Percentiles rank a stretch among this genome's conserved stretches.
Evolutionary conservation across 2,329 filamentous ascomycete genomes (phyloP).

Genomic region (Penicillium sclerotiorum): DNA sequence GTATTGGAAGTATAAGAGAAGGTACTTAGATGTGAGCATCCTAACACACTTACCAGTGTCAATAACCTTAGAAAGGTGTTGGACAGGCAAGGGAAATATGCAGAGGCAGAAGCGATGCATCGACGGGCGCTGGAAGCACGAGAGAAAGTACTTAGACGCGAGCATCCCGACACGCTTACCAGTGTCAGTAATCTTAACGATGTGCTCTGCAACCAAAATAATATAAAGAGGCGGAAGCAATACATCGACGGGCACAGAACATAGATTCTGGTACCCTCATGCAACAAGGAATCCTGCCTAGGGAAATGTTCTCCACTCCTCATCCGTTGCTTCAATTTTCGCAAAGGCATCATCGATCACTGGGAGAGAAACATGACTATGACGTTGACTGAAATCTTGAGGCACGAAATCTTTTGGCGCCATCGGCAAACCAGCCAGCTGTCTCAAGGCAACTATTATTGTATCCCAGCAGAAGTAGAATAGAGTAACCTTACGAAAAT

Average conservation of each 20-base stretch:
- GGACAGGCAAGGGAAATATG: slow-evolving; percentile 13
- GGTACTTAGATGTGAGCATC: background rate
- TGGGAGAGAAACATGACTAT: too few relatives aligned
- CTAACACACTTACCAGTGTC: too few relatives aligned
- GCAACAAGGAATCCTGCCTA: background rate
- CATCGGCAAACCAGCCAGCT: too few relatives aligned
- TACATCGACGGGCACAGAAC: background rate
- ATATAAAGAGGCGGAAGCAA: background rate
- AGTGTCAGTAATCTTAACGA: slow-evolving; percentile 8
- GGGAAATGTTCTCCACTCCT: background rate
- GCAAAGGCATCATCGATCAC: too few relatives aligned
- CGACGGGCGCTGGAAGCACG: too few relatives aligned
- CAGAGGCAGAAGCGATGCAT: slow-evolving; percentile 24
- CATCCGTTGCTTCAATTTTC: too few relatives aligned
- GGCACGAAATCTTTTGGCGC: too few relatives aligned
- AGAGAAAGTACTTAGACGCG: slow-evolving; percentile 6
- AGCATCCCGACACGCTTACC: slow-evolving; percentile 14
- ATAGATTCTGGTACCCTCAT: background rate
- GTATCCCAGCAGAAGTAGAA: too few relatives aligned
- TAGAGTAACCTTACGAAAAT: too few relatives aligned
- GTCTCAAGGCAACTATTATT: too few relatives aligned
- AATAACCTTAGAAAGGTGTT: slow-evolving; percentile 9
- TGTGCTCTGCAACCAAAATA: slow-evolving; percentile 1
- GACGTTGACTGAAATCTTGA: too few relatives aligned
- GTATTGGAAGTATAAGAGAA: too few relatives aligned